Base-by-base conservation (phyloP, 75 land plant genomes). In the Pinus taeda region DNA sequence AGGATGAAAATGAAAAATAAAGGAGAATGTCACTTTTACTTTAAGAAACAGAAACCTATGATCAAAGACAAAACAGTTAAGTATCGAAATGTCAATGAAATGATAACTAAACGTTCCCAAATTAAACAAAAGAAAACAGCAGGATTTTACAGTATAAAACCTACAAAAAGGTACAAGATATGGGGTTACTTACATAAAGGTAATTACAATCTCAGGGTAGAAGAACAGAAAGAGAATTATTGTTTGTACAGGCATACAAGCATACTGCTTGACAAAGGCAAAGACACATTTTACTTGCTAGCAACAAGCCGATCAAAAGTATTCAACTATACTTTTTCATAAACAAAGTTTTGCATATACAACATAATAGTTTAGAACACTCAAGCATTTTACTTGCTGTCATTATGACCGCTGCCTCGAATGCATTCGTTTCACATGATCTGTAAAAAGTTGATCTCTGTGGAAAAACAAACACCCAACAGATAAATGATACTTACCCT, bases 371-470 rank as follows among this genome's bases (percentile, higher is more conserved):
- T 69, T 69, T 69, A 69, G n/a, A 42, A 39, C 11, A 69, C 42
- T 17, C 17, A 4, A 18, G n/a, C 71, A 69, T 69, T 39, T 69
- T 69, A 42, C 53, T 69, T 7, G 53, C 36, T 20, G n/a, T 33
- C 18, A 42, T 69, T 22, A 39, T 39, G 71, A 18, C 71, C 49
- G 45, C 71, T 42, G 53, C 71, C 71, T 36, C 36, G 21, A 69
- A 69, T 13, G 53, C 49, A 42, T 42, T 21, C 22, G 22, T 69
- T 69, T 42, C 71, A 69, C 71, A 42, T 42, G 22, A 69, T 69
- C 71, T 39, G 53, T 39, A 42, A 69, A 69, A 69, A 69, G 71
- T 17, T 42, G 71, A 39, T 69, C 71, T 42, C 71, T 69, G 71
- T 39, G 39, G 53, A 53, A 69, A 69, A 69, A 42, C 22, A 42